These are phyloP conservation scores for Eleusine coracana DNA, from an alignment of 176 grass and related monocot genomes.

Conservation along the genomic window DNA sequence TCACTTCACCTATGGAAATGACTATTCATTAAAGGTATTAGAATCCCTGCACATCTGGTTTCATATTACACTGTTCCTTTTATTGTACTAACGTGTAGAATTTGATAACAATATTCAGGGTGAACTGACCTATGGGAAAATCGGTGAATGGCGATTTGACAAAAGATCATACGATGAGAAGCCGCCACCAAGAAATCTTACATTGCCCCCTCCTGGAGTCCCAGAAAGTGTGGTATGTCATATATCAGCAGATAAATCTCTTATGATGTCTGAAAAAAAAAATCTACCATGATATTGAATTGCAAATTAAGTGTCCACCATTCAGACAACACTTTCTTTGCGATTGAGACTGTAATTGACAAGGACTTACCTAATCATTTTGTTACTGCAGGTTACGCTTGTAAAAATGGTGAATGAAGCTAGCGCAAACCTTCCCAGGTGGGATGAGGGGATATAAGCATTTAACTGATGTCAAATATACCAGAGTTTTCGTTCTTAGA, in stretches of 20 bases:
- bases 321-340: neutral
- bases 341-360: neutral
- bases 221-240: conserved; percentile 96
- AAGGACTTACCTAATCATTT: neutral
- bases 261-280: neutral
- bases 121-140: conserved; percentile 79
- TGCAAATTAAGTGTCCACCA: neutral
- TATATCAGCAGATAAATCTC: neutral
- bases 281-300: neutral
- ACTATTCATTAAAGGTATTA: conserved; percentile 87
- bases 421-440: conserved; percentile 74
- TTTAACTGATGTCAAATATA: conserved; percentile 20
- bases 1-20: conserved; percentile 89
- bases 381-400: conserved; percentile 61
- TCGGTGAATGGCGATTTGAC: conserved; percentile 90
- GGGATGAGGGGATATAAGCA: conserved; percentile 73
- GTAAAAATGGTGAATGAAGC: conserved; percentile 94
- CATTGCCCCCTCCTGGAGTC: conserved; percentile 85
- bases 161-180: conserved; percentile 65
- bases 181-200: conserved; percentile 85
- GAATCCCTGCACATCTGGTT: conserved; percentile 15
- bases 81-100: conserved; percentile 16
- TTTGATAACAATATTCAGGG: conserved; percentile 46
- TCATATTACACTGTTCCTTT: neutral
- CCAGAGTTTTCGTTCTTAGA: conserved; percentile 4